Evolutionary conservation across 1,284 basidiomycete genomes (phyloP).

Genomic region (Melampsora occidentalis): DNA sequence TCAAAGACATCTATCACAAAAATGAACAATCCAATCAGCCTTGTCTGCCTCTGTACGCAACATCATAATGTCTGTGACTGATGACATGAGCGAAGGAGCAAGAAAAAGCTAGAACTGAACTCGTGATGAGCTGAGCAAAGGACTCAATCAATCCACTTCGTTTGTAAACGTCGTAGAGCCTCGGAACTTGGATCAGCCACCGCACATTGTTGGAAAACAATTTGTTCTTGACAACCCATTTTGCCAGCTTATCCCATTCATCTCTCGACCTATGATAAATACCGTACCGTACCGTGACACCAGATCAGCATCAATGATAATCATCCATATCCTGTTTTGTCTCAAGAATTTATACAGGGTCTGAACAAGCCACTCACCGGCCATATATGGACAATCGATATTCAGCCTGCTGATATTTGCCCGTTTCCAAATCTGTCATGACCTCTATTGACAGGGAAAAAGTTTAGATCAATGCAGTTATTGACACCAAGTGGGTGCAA

Average conservation of each 20-base stretch:
- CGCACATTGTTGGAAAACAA: slow-evolving; percentile 94
- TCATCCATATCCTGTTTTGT: no score
- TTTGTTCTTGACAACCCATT: slow-evolving; percentile 92
- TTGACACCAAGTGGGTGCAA: background rate
- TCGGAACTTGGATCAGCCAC: slow-evolving; percentile 95
- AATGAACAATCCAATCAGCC: background rate
- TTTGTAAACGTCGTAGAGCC: slow-evolving; percentile 95
- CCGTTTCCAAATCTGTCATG: slow-evolving; percentile 92
- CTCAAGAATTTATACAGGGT: background rate
- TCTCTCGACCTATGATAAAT: slow-evolving; percentile 55
- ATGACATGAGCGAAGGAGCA: no score
- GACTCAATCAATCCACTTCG: slow-evolving; percentile 76
- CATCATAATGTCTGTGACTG: no score
- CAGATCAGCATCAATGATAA: no score
- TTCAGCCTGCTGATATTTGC: slow-evolving; percentile 88
- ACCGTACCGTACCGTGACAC: background rate
- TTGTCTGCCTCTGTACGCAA: no score
- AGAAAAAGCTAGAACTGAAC: slow-evolving; percentile 58
- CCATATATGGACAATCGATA: slow-evolving; percentile 98
- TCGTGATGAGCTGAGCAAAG: slow-evolving; percentile 86
- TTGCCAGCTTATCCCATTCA: slow-evolving; percentile 98
- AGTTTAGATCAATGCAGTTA: slow-evolving; percentile 7
- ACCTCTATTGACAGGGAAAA: slow-evolving; percentile 64
- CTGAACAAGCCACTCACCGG: slow-evolving; percentile 53
- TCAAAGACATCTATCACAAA: slow-evolving; percentile 74